These are phyloP conservation scores for Fusarium incarnatum DNA, from an alignment of 2,329 filamentous ascomycete genomes.

Conservation along the genomic window DNA sequence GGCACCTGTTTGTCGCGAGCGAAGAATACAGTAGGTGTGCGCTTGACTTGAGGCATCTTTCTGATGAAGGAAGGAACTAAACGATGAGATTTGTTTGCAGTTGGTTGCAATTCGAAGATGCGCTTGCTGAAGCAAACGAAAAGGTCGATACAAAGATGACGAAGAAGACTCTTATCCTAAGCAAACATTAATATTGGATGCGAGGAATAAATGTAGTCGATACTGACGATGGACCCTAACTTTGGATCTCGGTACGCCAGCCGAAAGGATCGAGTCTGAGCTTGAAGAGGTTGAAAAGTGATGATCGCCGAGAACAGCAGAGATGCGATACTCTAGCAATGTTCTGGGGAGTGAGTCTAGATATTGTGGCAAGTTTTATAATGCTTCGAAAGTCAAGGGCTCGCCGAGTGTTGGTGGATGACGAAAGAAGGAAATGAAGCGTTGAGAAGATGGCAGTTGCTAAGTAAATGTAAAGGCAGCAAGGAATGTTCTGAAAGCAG, in stretches of 20 bases:
- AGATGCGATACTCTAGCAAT: neutral
- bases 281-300: neutral
- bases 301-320: neutral
- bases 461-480: neutral
- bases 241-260: neutral
- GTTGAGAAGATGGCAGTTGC: neutral
- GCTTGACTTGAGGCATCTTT: constrained; percentile 30
- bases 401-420: neutral
- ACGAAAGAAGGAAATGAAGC: neutral
- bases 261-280: neutral
- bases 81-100: neutral
- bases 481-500: neutral
- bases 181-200: neutral
- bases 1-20: constrained; percentile 32
- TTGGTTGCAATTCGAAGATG: neutral
- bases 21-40: constrained; percentile 34
- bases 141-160: neutral
- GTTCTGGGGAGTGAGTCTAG: neutral
- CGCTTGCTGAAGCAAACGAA: neutral
- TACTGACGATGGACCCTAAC: neutral
- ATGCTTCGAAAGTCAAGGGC: neutral
- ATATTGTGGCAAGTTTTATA: neutral
- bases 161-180: neutral
- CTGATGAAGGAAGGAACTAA: neutral
- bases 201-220: neutral